These are phyloP conservation scores for Globisporangium parvum DNA, from an alignment of 352 stramenopile species.

Conservation along the genomic window DNA sequence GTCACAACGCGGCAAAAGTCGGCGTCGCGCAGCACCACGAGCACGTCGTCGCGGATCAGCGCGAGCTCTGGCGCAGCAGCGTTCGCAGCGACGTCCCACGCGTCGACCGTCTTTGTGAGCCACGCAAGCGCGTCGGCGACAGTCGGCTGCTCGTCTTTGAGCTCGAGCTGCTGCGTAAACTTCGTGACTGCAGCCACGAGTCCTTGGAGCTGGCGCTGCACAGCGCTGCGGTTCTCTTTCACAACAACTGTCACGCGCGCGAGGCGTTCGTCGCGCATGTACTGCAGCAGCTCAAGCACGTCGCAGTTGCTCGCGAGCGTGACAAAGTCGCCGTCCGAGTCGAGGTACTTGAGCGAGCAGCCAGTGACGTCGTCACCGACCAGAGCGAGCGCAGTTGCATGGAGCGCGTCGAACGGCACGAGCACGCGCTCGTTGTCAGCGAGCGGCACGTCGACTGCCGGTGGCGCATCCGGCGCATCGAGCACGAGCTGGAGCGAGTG, in stretches of 20 bases:
- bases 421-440: background rate
- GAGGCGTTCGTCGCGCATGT: conserved; percentile 16
- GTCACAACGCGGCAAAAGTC: conserved; percentile 26
- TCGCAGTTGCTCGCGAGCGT: conserved; percentile 31
- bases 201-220: conserved; percentile 36
- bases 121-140: conserved; percentile 33
- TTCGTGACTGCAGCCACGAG: conserved; percentile 52
- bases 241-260: conserved; percentile 8
- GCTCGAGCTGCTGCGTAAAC: conserved; percentile 28
- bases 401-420: conserved; percentile 1
- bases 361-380: conserved; percentile 1
- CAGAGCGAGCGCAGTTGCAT: background rate
- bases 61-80: conserved; percentile 32
- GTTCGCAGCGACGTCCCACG: conserved; percentile 37
- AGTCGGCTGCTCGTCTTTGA: conserved; percentile 25
- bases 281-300: conserved; percentile 21
- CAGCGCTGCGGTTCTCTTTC: conserved; percentile 12
- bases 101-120: conserved; percentile 27
- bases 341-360: conserved; percentile 26
- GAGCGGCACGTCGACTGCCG: no score
- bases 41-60: conserved; percentile 37
- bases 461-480: no score
- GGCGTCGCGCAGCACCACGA: conserved; percentile 30
- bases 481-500: no score
- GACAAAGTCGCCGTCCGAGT: conserved; percentile 36